Conservation (phyloP, 306 rosid species). For the Dalbergia cochinchinensis region DNA sequence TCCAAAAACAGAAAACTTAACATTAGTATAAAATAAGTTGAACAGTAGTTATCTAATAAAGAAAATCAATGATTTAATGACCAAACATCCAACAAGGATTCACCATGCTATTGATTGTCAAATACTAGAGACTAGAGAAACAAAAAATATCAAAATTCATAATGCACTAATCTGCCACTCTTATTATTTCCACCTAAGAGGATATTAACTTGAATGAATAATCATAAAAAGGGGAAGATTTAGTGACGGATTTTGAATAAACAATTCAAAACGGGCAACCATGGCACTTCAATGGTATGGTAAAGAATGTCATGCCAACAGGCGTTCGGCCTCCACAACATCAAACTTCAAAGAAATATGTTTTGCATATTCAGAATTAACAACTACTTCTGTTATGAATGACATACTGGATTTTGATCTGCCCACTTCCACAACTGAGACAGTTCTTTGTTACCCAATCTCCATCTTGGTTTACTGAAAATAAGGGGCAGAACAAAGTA, state of each 20-base stretch:
- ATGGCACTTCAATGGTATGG: neutral
- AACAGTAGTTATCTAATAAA: neutral
- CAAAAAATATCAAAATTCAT: neutral
- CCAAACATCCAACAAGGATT: neutral
- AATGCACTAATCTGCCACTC: neutral
- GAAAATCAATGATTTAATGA: neutral
- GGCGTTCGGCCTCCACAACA: slow-evolving; percentile 36
- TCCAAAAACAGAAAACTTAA: neutral
- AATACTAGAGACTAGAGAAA: neutral
- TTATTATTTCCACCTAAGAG: neutral
- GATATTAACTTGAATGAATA: slow-evolving; percentile 8
- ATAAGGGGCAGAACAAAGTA: slow-evolving; percentile 30
- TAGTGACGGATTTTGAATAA: neutral
- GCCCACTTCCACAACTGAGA: slow-evolving; percentile 99
- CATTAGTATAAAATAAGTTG: neutral
- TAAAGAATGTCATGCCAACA: slow-evolving; percentile 24
- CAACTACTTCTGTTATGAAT: slow-evolving; percentile 1
- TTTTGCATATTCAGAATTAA: slow-evolving; percentile 19
- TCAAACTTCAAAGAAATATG: slow-evolving; percentile 10
- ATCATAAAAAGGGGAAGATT: slow-evolving; percentile 20
- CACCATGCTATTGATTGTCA: neutral
- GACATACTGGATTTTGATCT: slow-evolving; percentile 93
- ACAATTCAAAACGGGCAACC: slow-evolving; percentile 30
- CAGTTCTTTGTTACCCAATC: slow-evolving; percentile 95
- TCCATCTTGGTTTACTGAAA: slow-evolving; percentile 90